These are phyloP conservation scores for Fraxinus floribunda DNA, from an alignment of 305 asterid genomes.

Conservation along the genomic window DNA sequence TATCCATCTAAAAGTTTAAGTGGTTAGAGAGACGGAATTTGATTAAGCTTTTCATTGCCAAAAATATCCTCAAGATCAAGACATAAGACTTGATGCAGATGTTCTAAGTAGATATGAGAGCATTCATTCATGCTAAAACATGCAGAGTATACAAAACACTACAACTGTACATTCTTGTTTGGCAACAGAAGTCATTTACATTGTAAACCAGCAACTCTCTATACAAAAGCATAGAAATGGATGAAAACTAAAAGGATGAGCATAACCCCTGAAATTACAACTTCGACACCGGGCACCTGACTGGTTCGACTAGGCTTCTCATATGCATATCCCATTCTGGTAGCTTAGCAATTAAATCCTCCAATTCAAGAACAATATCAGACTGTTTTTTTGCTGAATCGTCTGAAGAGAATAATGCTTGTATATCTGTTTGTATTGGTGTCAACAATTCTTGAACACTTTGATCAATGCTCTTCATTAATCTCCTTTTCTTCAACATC, in stretches of 20 bases:
- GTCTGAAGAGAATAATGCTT: constrained; percentile 34
- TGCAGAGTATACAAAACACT: neutral
- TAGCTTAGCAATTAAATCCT: constrained; percentile 31
- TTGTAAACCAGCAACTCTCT: neutral
- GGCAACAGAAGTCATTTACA: neutral
- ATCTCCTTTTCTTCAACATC: constrained; percentile 27
- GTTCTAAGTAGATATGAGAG: neutral
- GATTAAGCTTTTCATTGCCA: neutral
- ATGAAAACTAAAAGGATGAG: neutral
- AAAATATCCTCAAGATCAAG: neutral
- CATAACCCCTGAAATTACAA: constrained; percentile 3
- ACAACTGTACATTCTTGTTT: neutral
- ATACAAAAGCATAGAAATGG: neutral
- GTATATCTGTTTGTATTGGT: constrained; percentile 37
- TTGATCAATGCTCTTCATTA: neutral
- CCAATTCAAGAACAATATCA: constrained; percentile 53
- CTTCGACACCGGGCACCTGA: neutral
- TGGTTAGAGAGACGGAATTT: too few relatives aligned
- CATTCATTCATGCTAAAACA: neutral
- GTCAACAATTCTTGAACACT: constrained; percentile 39
- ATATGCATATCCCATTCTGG: constrained; percentile 5
- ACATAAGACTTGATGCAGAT: neutral
- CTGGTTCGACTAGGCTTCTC: constrained; percentile 2
- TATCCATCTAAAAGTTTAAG: neutral
- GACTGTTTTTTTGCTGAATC: constrained; percentile 40